Percentiles rank a stretch among this genome's conserved stretches.
Evolutionary conservation across 2,329 filamentous ascomycete genomes (phyloP).

Genomic region (Colletotrichum costaricense): DNA sequence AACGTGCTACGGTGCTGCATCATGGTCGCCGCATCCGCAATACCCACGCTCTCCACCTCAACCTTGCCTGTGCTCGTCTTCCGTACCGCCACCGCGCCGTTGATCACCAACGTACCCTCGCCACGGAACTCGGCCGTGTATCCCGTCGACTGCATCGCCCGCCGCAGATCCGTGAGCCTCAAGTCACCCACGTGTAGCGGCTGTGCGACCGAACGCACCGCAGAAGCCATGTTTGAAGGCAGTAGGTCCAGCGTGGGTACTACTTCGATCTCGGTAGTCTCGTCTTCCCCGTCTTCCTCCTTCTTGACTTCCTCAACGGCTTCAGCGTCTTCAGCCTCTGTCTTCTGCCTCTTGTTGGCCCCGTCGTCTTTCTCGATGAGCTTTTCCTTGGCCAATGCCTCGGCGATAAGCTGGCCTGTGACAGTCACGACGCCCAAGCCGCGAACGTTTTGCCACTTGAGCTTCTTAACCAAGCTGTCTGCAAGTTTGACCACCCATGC

Average conservation of each 20-base stretch:
- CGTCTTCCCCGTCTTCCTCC: constrained; percentile 30
- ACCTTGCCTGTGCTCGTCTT: constrained; percentile 90
- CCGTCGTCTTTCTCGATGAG: constrained; percentile 56
- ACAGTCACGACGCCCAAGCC: constrained; percentile 93
- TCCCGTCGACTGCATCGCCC: constrained; percentile 83
- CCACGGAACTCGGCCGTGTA: constrained; percentile 93
- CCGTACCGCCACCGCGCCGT: constrained; percentile 86
- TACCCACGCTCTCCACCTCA: constrained; percentile 83
- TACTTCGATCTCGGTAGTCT: constrained; percentile 30
- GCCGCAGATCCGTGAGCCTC: constrained; percentile 86
- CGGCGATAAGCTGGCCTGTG: constrained; percentile 73
- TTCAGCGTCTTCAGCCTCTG: constrained; percentile 43
- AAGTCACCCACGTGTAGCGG: constrained; percentile 96
- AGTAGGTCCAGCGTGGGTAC: constrained; percentile 66
- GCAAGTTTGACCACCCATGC: constrained; percentile 96
- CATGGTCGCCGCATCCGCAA: constrained; percentile 52
- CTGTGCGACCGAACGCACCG: constrained; percentile 81
- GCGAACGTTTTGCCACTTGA: constrained; percentile 95
- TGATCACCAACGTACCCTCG: constrained; percentile 90
- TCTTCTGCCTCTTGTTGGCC: constrained; percentile 63
- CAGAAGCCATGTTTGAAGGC: constrained; percentile 72
- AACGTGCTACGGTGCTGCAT: constrained; percentile 73
- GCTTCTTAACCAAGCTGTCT: constrained; percentile 82
- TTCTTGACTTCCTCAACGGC: constrained; percentile 31
- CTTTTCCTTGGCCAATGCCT: constrained; percentile 51